Evolutionary conservation across 805 yeast genomes (phyloP).

Genomic region (Wickerhamiella parazyma): DNA sequence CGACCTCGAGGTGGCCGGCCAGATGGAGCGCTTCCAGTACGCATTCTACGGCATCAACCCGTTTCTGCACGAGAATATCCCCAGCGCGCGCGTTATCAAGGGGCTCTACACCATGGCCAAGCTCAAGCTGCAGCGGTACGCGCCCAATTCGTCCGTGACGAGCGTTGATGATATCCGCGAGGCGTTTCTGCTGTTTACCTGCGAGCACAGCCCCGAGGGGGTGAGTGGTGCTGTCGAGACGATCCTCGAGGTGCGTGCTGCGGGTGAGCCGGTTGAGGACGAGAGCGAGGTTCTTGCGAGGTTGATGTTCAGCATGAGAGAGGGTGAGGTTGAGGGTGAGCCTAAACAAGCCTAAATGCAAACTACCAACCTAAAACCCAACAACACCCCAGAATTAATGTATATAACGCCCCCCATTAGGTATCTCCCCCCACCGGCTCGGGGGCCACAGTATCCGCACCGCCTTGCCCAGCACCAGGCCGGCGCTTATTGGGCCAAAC

Average conservation of each 20-base stretch:
- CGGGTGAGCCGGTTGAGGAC: slow-evolving; percentile 17
- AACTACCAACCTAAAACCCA: too few relatives aligned
- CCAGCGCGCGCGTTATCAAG: slow-evolving; percentile 44
- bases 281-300: slow-evolving; percentile 21
- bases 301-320: slow-evolving; percentile 17
- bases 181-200: slow-evolving; percentile 35
- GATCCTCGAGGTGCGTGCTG: slow-evolving; percentile 36
- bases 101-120: slow-evolving; percentile 62
- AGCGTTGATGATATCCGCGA: slow-evolving; percentile 29
- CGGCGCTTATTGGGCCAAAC: slow-evolving; percentile 80
- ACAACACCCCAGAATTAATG: too few relatives aligned
- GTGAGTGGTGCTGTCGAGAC: slow-evolving; percentile 30
- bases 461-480: slow-evolving; percentile 68
- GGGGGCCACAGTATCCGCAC: slow-evolving; percentile 58
- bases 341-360: too few relatives aligned
- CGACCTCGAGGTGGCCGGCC: slow-evolving; percentile 49
- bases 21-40: slow-evolving; percentile 62
- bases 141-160: slow-evolving; percentile 21
- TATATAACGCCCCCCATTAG: slow-evolving; percentile 36
- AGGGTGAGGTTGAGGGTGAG: too few relatives aligned
- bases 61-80: slow-evolving; percentile 42
- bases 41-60: slow-evolving; percentile 79
- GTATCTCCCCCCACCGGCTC: slow-evolving; percentile 37
- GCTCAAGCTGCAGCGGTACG: slow-evolving; percentile 46
- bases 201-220: slow-evolving; percentile 32